These are phyloP conservation scores for Triticum monococcum DNA, from an alignment of 176 grass and related monocot species.

Conservation along the genomic window DNA sequence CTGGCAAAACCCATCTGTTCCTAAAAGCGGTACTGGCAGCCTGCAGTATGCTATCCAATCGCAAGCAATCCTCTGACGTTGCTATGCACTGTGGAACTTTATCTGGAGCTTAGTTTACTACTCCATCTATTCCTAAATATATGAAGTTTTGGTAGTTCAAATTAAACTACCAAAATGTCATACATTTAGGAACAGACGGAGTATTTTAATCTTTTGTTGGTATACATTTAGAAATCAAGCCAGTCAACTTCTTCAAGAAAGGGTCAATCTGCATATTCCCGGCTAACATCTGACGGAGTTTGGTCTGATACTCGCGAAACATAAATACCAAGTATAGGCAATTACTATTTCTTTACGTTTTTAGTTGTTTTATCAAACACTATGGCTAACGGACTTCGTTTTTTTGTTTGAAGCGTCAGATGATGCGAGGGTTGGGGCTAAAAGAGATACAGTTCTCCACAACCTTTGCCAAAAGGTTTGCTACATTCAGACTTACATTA, in stretches of 20 bases:
- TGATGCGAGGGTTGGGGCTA: slow-evolving; percentile 61
- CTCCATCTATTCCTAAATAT: no score
- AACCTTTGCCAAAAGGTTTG: slow-evolving; percentile 94
- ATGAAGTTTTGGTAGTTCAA: no score
- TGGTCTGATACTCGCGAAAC: slow-evolving; percentile 69
- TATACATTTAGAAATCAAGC: slow-evolving; percentile 3
- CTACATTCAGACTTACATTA: neutral
- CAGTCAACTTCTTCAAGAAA: slow-evolving; percentile 49
- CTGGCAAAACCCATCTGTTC: no score
- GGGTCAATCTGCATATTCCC: slow-evolving; percentile 40
- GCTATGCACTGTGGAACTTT: no score
- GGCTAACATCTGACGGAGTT: slow-evolving; percentile 62
- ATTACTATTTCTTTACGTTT: slow-evolving; percentile 17
- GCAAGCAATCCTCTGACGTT: no score
- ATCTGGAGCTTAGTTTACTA: no score
- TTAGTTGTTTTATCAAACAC: neutral
- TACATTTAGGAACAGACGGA: no score
- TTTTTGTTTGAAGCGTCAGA: slow-evolving; percentile 60
- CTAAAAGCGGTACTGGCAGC: no score
- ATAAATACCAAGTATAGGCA: slow-evolving; percentile 74
- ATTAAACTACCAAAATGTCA: no score
- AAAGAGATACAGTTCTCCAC: slow-evolving; percentile 62
- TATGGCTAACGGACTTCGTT: slow-evolving; percentile 5
- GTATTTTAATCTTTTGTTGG: no score
- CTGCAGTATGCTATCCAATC: no score